Base-by-base conservation (phyloP, 75 land plant species). In the Selaginella tamariscina region DNA sequence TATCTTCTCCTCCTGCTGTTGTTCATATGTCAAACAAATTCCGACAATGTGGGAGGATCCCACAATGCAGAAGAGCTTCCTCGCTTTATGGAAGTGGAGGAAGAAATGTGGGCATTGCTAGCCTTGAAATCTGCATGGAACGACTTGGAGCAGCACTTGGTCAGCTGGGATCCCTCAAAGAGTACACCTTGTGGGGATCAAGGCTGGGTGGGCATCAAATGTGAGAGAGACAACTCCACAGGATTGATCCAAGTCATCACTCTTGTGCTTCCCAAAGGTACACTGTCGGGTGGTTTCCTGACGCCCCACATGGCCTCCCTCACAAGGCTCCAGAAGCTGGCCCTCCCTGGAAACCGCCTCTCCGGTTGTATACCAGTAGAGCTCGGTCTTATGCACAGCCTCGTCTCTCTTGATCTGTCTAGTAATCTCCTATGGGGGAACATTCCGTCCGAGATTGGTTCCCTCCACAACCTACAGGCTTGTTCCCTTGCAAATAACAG, bases 401-500 rank as follows among this genome's bases (percentile, higher is more conserved):
- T 59, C n/a, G 26, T 21, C 8, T 23, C 62, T 5, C 62, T 59
- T 9, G 62, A 59, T 59, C 26, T 59, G 18, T 59, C 62, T 5
- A 59, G 24, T 59, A 59, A 59, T 59, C 26, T 59, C 21, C 62
- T 59, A n/a, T 21, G 26, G 26, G 62, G 62, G 8, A 59, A 2
- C 9, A 59, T 59, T 59, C 62, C 62, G 8, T 2, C 23, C 8
- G 62, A 59, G 62, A 5, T 59, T 21, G 62, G 62, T 9, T 39
- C 49, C 15, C 49, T 39, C 15, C 49, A 39, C 5, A 39, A 39
- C 11, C 49, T 39, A 5, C 5, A 39, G 49, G 49, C 15, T 5
- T 39, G 49, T 5, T 59, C 62, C 5, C 62, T 59, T 59, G 62
- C 62, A 59, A 59, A 59, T n/a, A 59, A 59, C 62, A 21, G 62